These are phyloP conservation scores for Orbilia ellipsospora DNA, from an alignment of 2,329 filamentous ascomycete species.

Conservation along the genomic window DNA sequence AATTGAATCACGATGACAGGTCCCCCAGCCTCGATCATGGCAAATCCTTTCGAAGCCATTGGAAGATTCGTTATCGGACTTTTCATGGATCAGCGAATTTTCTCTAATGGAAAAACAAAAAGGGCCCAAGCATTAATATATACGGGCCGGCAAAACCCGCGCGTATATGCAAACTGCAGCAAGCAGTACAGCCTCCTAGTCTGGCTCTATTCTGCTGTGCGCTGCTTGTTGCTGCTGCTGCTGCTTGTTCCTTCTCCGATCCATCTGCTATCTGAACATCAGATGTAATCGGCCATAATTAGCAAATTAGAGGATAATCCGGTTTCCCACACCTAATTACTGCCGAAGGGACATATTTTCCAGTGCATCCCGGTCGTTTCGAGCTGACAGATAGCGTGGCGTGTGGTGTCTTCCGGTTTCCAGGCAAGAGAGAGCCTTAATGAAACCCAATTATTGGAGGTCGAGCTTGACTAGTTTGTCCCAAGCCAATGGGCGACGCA, in stretches of 20 bases:
- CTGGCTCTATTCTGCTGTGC: no score
- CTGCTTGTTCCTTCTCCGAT: no score
- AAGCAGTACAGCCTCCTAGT: slow-evolving; percentile 8
- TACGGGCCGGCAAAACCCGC: slow-evolving; percentile 34
- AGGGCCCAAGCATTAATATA: no score
- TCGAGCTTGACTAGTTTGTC: slow-evolving; percentile 17
- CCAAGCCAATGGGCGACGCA: slow-evolving; percentile 42
- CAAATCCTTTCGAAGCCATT: slow-evolving; percentile 29
- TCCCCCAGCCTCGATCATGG: slow-evolving; percentile 33
- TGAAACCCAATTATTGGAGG: slow-evolving; percentile 41
- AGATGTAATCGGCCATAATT: slow-evolving; percentile 41
- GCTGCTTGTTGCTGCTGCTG: no score
- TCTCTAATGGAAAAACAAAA: slow-evolving; percentile 4
- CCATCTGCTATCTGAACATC: slow-evolving; percentile 12
- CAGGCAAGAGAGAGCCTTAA: slow-evolving; percentile 31
- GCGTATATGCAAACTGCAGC: slow-evolving; percentile 25
- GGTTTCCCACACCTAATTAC: slow-evolving; percentile 29
- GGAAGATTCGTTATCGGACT: slow-evolving; percentile 18
- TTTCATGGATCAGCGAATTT: slow-evolving; percentile 11
- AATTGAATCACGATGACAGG: slow-evolving; percentile 50
- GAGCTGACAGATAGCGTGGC: slow-evolving; percentile 51
- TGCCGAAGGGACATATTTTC: slow-evolving; percentile 3
- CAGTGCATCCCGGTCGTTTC: slow-evolving; percentile 41
- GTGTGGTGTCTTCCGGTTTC: slow-evolving; percentile 7
- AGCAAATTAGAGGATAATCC: slow-evolving; percentile 52